Conservation (phyloP, 2,329 filamentous ascomycete species). For the Pseudopithomyces chartarum region DNA sequence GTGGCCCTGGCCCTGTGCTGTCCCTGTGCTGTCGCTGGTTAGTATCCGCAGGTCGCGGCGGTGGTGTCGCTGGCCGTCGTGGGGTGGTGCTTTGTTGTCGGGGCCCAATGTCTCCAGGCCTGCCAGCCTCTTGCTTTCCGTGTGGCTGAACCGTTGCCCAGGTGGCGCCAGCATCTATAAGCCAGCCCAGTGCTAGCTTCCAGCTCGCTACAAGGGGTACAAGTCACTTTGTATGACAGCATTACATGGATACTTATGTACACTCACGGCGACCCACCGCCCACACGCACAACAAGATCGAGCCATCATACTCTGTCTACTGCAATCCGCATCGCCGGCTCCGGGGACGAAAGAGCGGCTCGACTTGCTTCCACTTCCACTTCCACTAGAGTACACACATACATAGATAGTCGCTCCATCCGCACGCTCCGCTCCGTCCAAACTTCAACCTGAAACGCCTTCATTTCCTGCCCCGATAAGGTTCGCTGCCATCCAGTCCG, state of each 20-base stretch:
- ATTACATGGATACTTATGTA: no score
- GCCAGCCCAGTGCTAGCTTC: background rate
- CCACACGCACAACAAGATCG: no score
- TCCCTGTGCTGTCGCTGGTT: slow-evolving; percentile 43
- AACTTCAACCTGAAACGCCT: slow-evolving; percentile 13
- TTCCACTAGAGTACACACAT: no score
- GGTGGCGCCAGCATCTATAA: background rate
- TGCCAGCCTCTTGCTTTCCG: slow-evolving; percentile 21
- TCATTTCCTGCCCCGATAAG: background rate
- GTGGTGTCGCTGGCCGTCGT: slow-evolving; percentile 29
- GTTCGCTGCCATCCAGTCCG: slow-evolving; percentile 7
- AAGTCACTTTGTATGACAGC: no score
- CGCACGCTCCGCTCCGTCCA: background rate
- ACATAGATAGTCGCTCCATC: background rate
- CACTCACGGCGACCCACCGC: no score
- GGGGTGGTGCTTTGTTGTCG: slow-evolving; percentile 19
- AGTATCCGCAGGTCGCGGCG: slow-evolving; percentile 26
- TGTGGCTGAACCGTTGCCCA: slow-evolving; percentile 17
- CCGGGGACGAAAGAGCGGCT: no score
- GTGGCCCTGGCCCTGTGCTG: slow-evolving; percentile 32
- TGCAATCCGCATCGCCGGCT: no score
- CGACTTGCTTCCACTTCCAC: no score
- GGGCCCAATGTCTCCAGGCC: no score
- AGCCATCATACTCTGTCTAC: no score
- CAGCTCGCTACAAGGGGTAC: background rate